phyloP scores from a whole-genome alignment of 129 eudicot species.

The Solidago caesia region DNA sequence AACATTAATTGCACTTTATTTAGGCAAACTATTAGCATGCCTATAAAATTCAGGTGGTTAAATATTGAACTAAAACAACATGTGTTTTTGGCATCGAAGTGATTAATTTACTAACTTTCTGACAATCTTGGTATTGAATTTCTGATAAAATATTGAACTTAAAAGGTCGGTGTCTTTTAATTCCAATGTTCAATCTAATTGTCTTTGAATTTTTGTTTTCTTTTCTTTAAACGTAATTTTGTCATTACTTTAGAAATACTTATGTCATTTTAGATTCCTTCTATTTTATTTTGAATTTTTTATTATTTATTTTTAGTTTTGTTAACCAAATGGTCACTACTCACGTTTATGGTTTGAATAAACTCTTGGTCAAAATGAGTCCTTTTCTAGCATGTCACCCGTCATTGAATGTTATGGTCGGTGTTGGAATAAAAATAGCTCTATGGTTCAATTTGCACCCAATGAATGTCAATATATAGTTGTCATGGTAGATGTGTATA shows the following conservation, averaged over 20 bases:
- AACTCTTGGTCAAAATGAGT: background rate
- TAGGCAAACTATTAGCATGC: background rate
- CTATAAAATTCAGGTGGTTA: background rate
- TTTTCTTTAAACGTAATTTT: background rate
- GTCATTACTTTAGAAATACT: background rate
- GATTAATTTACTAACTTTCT: background rate
- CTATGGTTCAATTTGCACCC: too few species aligned
- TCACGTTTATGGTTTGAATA: background rate
- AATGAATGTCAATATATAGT: too few species aligned
- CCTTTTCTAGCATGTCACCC: too few species aligned
- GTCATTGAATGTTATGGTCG: too few species aligned
- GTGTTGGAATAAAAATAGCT: too few species aligned
- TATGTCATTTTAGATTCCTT: background rate
- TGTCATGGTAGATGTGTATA: too few species aligned
- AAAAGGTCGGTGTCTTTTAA: too few species aligned
- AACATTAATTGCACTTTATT: too few species aligned
- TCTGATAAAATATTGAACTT: too few species aligned
- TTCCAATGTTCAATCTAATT: too few species aligned
- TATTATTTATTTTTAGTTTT: background rate
- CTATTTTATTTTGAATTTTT: background rate
- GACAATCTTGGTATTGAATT: background rate
- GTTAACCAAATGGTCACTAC: background rate
- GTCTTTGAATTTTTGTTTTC: background rate
- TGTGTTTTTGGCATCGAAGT: background rate
- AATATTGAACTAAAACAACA: background rate